Evolutionary conservation across 768 basidiomycete genomes (phyloP), one percentile per base, ranked within the genome.

Genomic region (Pisolithus marmoratus): DNA sequence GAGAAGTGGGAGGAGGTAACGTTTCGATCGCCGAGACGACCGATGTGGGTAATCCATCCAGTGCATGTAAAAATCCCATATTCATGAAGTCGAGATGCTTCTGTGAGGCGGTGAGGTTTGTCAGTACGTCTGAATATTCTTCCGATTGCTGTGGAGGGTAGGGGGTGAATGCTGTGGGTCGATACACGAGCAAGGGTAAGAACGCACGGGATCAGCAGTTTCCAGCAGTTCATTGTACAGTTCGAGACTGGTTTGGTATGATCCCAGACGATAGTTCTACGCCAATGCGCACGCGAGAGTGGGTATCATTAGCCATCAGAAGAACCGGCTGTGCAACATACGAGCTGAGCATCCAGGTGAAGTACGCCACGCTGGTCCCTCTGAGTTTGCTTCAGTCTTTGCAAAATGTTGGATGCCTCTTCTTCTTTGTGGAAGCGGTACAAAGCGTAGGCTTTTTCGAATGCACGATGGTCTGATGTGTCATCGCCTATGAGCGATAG

Each of bases 281-380:
- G 53, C 34, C 34, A 34, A 34, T 8, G 26, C 34, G 34, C 29
- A 52, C 49, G 46, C 51, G 50, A 50, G 46, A 45, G n/a, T 49
- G 48, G 50, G 63, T 54, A 54, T 55, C 49, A 56, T 45, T 53
- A 2, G n/a, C n/a, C 34, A 34, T 60, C 50, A 54, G 52, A 44
- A 49, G 52, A 31, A 72, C n/a, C 40, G n/a, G 20, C 34, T 48
- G 48, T 40, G 46, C 22, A 34, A 53, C 86, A 60, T 64, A 91
- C 94, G 68, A 94, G 71, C 64, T 96, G 94, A 26, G 92, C 93
- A 64, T 93, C 87, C 15, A 96, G 74, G 70, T 94, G 90, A 42
- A 81, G 60, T 34, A 82, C 74, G 12, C 87, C 89, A 55, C 89
- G 73, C 55, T 83, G 77, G 49, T 74, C 74, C 51, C 58, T 63